A percentile compares a stretch with the other conserved stretches of the same genome.
Conservation (phyloP, 176 grass and related monocot species). For the maize (Zea mays) region Zm-B73-REFERENCE-NAM-5.0 NC_050097.1:111810501-111811000, state of each 20-base stretch:
- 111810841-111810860: constrained; percentile 79
- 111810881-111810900: constrained; percentile 21
- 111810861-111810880: constrained; percentile 82
- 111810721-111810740: neutral
- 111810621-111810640: neutral
- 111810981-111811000: neutral
- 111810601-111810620: constrained; percentile 1
- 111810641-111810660: neutral
- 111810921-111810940: neutral
- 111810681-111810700: neutral
- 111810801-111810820: constrained; percentile 84
- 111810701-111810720: neutral
- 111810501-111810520: constrained; percentile 36
- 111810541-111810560: constrained; percentile 94
- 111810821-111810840: constrained; percentile 59
- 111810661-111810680: constrained; percentile 23
- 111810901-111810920: neutral
- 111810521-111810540: constrained; percentile 94
- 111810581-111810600: constrained; percentile 35
- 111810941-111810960: neutral
- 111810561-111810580: constrained; percentile 97
- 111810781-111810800: constrained; percentile 67
- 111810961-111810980: neutral
- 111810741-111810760: constrained; percentile 68
- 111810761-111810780: constrained; percentile 69